A percentile compares a stretch with the other conserved stretches of the same genome.
Evolutionary conservation across 1,139 yeast species (phyloP).

Genomic region (Blastobotrys serpentis): DNA sequence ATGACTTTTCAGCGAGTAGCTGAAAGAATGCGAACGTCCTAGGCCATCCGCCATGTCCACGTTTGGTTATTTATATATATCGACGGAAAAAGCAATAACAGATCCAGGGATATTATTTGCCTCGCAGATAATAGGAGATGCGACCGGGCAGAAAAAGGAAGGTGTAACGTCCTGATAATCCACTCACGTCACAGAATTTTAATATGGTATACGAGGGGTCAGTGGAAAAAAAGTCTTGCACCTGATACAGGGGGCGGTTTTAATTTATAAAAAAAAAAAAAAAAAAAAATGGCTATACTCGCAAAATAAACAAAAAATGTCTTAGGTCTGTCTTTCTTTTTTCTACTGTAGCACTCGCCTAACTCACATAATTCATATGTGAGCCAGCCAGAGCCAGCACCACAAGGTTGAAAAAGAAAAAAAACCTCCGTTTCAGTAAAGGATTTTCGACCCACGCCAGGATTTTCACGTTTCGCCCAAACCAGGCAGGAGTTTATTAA

Average conservation of each 20-base stretch:
- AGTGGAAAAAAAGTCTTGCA: background rate
- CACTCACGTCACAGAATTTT: conserved; percentile 2
- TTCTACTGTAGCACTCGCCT: background rate
- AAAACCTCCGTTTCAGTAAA: background rate
- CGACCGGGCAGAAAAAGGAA: conserved; percentile 1
- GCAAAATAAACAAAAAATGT: background rate
- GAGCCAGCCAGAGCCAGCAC: background rate
- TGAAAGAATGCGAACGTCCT: conserved; percentile 10
- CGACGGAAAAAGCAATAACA: conserved; percentile 4
- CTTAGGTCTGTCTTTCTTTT: background rate
- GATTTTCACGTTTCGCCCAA: too few species aligned
- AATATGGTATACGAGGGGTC: background rate
- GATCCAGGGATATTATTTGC: background rate
- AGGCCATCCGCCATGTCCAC: conserved; percentile 3
- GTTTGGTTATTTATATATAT: background rate
- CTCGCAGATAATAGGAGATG: conserved; percentile 9
- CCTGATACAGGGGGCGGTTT: background rate
- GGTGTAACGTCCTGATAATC: background rate
- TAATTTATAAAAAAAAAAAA: background rate
- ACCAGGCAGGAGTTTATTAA: too few species aligned
- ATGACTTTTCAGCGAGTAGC: conserved; percentile 6
- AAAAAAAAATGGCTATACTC: background rate
- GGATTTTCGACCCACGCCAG: background rate
- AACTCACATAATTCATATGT: background rate
- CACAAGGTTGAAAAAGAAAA: background rate